These are phyloP conservation scores for Odontarrhena argentea DNA, from an alignment of 345 rosid genomes.

Conservation along the genomic window DNA sequence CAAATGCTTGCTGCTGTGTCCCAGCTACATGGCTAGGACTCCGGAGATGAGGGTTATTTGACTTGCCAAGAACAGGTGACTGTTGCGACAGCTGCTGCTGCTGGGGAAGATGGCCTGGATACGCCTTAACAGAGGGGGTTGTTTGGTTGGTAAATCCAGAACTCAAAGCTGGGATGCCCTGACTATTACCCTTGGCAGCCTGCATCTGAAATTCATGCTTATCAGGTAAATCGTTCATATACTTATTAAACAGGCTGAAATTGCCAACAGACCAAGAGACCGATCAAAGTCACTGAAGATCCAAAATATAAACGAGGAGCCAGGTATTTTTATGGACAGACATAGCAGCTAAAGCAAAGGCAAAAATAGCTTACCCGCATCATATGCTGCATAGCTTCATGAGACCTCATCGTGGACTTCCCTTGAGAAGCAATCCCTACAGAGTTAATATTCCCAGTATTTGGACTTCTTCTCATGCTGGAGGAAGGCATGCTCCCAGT, in stretches of 20 bases:
- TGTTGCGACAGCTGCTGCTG: slow-evolving; percentile 68
- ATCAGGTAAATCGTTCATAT: slow-evolving; percentile 15
- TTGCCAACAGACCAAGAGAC: not conserved
- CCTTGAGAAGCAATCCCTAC: slow-evolving; percentile 65
- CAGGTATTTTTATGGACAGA: not conserved
- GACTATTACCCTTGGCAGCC: slow-evolving; percentile 59
- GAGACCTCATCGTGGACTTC: slow-evolving; percentile 69
- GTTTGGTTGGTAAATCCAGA: slow-evolving; percentile 70
- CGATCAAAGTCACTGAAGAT: not conserved
- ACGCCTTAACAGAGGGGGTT: slow-evolving; percentile 56
- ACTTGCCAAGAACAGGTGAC: slow-evolving; percentile 50
- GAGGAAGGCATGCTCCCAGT: slow-evolving; percentile 66
- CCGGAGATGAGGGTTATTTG: slow-evolving; percentile 67
- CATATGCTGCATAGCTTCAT: slow-evolving; percentile 60
- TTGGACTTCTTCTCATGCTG: slow-evolving; percentile 60
- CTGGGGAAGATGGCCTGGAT: slow-evolving; percentile 71
- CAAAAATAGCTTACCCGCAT: slow-evolving; percentile 57
- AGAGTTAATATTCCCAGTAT: slow-evolving; percentile 60
- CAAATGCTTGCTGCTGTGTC: slow-evolving; percentile 66
- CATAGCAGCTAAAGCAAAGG: slow-evolving; percentile 2
- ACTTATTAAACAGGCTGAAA: slow-evolving; percentile 16
- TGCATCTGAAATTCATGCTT: slow-evolving; percentile 69
- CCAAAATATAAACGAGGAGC: slow-evolving; percentile 10
- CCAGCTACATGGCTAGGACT: slow-evolving; percentile 59
- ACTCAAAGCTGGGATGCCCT: slow-evolving; percentile 62